Percentiles rank a stretch among this genome's conserved stretches.
phyloP scores from a whole-genome alignment of 2,329 filamentous ascomycete species.

The Akanthomyces dipterigenus region DNA sequence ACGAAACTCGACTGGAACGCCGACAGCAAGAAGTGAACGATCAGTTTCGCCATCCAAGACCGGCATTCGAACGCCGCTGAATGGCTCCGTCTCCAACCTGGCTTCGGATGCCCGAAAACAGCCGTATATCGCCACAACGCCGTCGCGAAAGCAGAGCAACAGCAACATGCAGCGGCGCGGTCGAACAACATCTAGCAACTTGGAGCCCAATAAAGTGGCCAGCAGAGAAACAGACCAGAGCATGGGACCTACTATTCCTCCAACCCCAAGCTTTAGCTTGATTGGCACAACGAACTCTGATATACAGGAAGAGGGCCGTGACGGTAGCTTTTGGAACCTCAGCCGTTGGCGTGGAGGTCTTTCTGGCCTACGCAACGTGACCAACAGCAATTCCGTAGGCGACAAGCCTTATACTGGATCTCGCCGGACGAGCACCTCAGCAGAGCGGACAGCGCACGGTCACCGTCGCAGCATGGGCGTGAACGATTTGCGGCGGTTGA shows the following conservation, averaged over 20 bases:
- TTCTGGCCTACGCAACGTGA: constrained; percentile 27
- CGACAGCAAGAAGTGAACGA: constrained; percentile 41
- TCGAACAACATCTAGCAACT: neutral
- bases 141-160: constrained; percentile 16
- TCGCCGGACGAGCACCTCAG: constrained; percentile 23
- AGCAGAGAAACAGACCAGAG: constrained; percentile 20
- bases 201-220: constrained; percentile 3
- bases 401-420: constrained; percentile 14
- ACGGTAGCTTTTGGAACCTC: constrained; percentile 50
- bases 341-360: constrained; percentile 43
- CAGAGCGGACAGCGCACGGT: constrained; percentile 24
- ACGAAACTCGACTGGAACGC: constrained; percentile 31
- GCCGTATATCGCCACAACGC: constrained; percentile 30
- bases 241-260: constrained; percentile 31
- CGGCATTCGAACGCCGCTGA: constrained; percentile 27
- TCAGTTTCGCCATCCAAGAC: constrained; percentile 49
- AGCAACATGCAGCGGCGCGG: neutral
- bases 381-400: constrained; percentile 18
- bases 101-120: constrained; percentile 41
- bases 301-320: constrained; percentile 35
- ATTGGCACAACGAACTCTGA: constrained; percentile 28
- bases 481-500: constrained; percentile 22
- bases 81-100: constrained; percentile 31
- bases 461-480: constrained; percentile 26
- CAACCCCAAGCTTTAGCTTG: constrained; percentile 51